Base-by-base conservation (phyloP, 2,329 filamentous ascomycete genomes). In the Dendrostoma leiphaemia region DNA sequence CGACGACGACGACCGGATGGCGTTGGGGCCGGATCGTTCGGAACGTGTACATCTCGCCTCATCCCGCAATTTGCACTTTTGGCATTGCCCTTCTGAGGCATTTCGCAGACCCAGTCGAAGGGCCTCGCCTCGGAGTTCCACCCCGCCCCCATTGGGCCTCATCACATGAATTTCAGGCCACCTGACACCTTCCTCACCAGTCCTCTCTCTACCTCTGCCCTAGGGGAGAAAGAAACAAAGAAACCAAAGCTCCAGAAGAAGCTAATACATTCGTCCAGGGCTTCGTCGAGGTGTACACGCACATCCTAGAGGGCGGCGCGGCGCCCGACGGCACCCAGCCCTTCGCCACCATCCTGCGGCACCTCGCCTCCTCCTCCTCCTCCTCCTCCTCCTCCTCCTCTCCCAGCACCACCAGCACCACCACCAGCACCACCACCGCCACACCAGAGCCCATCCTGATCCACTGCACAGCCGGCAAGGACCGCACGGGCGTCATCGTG, bases 401-500 rank as follows among this genome's bases (percentile, higher is more conserved):
- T 64, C 69, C 23, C 61, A 70, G 9, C 58, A 64, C 9, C 62
- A 73, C 40, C 61, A 65, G 4, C 65, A n/a, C n/a, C n/a, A n/a
- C n/a, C n/a, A n/a, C n/a, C n/a, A n/a, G n/a, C n/a, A n/a, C n/a
- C n/a, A n/a, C n/a, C 74, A n/a, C 7, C 23, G 8, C 12, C n/a
- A 12, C 40, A 12, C 62, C 70, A 2, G 59, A 71, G 1, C 82
- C 85, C 7, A 69, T 87, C 9, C 72, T 90, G 6, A 73, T 91
- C 7, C 88, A 92, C 64, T 91, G 89, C 68, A 89, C 87, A 0
- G 87, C 86, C 0, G 89, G 89, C 12, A 92, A 92, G 69, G 89
- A 92, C 67, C 78, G 89, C 40, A 91, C 89, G 0, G 89, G 89
- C 2, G 78, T 91, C 4, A 71, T 90, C 41, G 81, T 83, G 46